Base-by-base conservation (phyloP, 306 rosid genomes). In the Lagenaria siceraria region DNA sequence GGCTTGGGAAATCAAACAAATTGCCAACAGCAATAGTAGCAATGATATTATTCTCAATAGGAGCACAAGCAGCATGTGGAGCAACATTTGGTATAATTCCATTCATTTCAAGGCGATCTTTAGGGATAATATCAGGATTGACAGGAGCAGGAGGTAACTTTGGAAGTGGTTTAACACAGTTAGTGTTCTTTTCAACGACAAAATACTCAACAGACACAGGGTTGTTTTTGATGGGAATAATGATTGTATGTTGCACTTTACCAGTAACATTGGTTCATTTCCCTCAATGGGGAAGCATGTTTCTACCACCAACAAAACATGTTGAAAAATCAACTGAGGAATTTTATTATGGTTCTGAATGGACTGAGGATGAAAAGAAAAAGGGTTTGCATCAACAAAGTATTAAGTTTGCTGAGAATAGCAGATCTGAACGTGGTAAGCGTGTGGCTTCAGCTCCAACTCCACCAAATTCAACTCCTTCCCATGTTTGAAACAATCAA, bases 221-320 rank as follows among this genome's bases (percentile, higher is more conserved):
- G 9, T 75, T 91, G 13, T 87, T 92, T 0, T 77, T 70, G 49
- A 91, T 92, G 98, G 98, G 98, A 2, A 69, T 81, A 1, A 91
- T 90, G 98, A 92, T 87, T 8, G 88, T 89, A n/a, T 75, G 83
- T 0, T 92, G 96, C 78, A 94, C 97, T 14, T 63, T 94, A 21
- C 96, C 97, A 0, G 96, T 92, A 18, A 29, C 87, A 3, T 60
- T 90, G 29, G 90, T 90, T 38, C 97, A 94, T 64, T 92, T 94
- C 80, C 97, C 98, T 9, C 97, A 92, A 63, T 94, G 98, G 96
- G 98, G 98, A 0, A 14, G 97, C 85, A 91, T 94, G 97, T 88
- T 94, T 71, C 6, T 83, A 5, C 91, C 97, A 17, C 84, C 97
- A 2, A 86, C 96, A 1, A 89, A 89, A 72, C 88, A 92, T 8